phyloP scores from a whole-genome alignment of 2,329 filamentous ascomycete genomes.

The Scorias spongiosa region DNA sequence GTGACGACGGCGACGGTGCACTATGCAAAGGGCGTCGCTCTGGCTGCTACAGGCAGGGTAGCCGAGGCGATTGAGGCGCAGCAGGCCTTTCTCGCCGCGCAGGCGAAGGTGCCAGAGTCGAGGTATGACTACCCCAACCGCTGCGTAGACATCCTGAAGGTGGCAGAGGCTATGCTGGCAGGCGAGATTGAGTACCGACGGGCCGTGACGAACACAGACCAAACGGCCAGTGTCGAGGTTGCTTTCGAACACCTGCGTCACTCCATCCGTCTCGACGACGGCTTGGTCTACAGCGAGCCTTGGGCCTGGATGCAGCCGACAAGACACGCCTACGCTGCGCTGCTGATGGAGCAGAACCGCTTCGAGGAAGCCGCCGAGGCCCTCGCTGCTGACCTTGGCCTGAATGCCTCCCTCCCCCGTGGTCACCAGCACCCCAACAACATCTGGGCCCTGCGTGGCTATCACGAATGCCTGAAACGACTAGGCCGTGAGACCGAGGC shows the following conservation, averaged over 20 bases:
- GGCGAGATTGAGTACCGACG: conserved; percentile 57
- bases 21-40: conserved; percentile 52
- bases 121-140: conserved; percentile 54
- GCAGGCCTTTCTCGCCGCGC: conserved; percentile 34
- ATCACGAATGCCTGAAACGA: conserved; percentile 55
- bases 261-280: conserved; percentile 42
- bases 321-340: conserved; percentile 49
- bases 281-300: conserved; percentile 50
- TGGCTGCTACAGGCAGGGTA: conserved; percentile 41
- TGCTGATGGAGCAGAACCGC: conserved; percentile 38
- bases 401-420: conserved; percentile 41
- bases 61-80: conserved; percentile 34
- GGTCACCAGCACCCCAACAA: conserved; percentile 56
- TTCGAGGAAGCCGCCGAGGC: too few relatives aligned
- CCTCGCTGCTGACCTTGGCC: conserved; percentile 23
- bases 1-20: conserved; percentile 38
- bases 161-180: conserved; percentile 48
- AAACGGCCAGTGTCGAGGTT: too few relatives aligned
- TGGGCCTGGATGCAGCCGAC: conserved; percentile 64
- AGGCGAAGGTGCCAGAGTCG: conserved; percentile 36
- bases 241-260: conserved; percentile 28
- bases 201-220: conserved; percentile 36
- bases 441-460: conserved; percentile 60
- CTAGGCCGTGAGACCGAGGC: neutral
- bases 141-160: conserved; percentile 43